These are phyloP conservation scores for Didymella glomerata DNA, from an alignment of 2,329 filamentous ascomycete genomes.

Conservation along the genomic window DNA sequence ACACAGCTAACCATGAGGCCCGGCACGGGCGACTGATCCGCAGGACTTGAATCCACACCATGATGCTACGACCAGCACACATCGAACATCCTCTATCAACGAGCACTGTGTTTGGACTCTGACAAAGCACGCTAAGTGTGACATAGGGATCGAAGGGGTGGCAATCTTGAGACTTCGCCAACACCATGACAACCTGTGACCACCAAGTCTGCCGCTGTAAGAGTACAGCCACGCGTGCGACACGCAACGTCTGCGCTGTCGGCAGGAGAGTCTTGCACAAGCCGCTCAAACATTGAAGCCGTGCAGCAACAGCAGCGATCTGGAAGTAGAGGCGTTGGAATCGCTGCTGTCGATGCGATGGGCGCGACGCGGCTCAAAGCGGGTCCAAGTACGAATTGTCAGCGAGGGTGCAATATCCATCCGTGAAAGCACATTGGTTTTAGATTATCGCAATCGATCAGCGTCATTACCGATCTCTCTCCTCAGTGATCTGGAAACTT, in stretches of 20 bases:
- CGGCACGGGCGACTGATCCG: constrained; percentile 33
- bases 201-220: neutral
- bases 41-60: constrained; percentile 43
- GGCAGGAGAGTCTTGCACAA: neutral
- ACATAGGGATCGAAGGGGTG: neutral
- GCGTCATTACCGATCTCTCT: constrained; percentile 5
- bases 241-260: neutral
- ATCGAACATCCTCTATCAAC: constrained; percentile 23
- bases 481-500: neutral
- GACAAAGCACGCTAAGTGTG: constrained; percentile 1
- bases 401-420: neutral
- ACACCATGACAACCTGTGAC: neutral
- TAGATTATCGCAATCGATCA: constrained; percentile 7
- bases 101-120: constrained; percentile 14
- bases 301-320: neutral
- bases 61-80: constrained; percentile 37
- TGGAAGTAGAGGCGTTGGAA: neutral
- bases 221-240: constrained; percentile 1
- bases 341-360: neutral
- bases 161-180: neutral
- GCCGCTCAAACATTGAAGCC: neutral
- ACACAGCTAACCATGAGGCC: constrained; percentile 41
- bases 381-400: neutral
- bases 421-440: neutral
- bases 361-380: neutral